Evolutionary conservation across 2,329 filamentous ascomycete genomes (phyloP).

Genomic region (Juglanconis oblonga): DNA sequence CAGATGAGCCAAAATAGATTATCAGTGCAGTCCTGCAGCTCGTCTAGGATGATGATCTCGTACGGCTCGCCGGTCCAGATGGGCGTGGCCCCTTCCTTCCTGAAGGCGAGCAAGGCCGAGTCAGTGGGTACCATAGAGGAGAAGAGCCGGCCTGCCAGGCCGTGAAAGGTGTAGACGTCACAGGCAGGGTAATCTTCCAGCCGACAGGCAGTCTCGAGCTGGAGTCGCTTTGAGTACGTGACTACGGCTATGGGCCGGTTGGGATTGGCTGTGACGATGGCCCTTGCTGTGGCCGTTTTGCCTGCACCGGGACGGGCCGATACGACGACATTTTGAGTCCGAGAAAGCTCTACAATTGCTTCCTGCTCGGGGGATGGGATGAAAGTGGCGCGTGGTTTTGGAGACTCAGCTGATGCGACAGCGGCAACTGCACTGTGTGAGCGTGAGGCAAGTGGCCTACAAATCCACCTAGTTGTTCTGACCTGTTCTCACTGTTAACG

Average conservation of each 20-base stretch:
- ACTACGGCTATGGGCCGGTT: slow-evolving; percentile 22
- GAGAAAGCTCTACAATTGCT: slow-evolving; percentile 22
- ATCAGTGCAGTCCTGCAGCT: slow-evolving; percentile 31
- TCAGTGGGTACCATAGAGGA: slow-evolving; percentile 20
- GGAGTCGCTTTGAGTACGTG: slow-evolving; percentile 28
- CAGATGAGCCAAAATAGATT: slow-evolving; percentile 25
- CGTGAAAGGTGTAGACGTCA: slow-evolving; percentile 27
- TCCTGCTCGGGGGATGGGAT: slow-evolving; percentile 19
- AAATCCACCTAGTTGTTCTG: too few species aligned
- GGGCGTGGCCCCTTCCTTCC: slow-evolving; percentile 18
- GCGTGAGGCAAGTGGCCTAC: too few species aligned
- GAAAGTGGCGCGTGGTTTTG: too few species aligned
- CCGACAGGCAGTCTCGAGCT: slow-evolving; percentile 24
- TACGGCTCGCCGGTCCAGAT: slow-evolving; percentile 23
- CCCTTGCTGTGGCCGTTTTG: slow-evolving; percentile 30
- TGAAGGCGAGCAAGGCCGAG: slow-evolving; percentile 13
- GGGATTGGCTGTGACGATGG: slow-evolving; percentile 25
- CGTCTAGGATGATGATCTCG: slow-evolving; percentile 31
- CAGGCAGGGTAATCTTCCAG: slow-evolving; percentile 21
- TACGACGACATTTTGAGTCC: slow-evolving; percentile 28
- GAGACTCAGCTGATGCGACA: too few species aligned
- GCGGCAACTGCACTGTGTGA: too few species aligned
- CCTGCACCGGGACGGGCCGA: slow-evolving; percentile 32
- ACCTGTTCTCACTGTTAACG: too few species aligned
- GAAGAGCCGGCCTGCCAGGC: slow-evolving; percentile 24